Evolutionary conservation across 2,329 filamentous ascomycete species (phyloP), one percentile per base, ranked within the genome.

Genomic region (Simplicillium aogashimaense): DNA sequence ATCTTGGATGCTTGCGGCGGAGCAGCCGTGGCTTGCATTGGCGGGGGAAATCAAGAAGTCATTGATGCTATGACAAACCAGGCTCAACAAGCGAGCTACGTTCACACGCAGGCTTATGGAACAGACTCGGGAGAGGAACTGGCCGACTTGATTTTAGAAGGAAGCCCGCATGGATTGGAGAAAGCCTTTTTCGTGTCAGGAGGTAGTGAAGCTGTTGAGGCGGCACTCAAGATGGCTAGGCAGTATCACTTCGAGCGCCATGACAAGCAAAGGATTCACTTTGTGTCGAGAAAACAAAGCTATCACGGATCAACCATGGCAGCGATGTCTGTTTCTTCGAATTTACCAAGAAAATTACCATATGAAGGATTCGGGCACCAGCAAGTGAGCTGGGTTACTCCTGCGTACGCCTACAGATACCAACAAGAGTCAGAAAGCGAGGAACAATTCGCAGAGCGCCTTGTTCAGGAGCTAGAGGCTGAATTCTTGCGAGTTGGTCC

Each of bases 21-120:
- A 3, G 57, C 61, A 1, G 58, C 60, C 7, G 81, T 86, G 6
- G 68, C 76, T 9, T 78, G 76, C 53, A 54, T 85, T 8, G 81
- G 80, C 13, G 76, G 83, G 51, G 71, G 70, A 28, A 67, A 79
- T 42, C 49, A 66, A 40, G 63, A 74, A 41, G 71, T 85, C 16
- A 64, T 63, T 20, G 57, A 68, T 14, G 77, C 77, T 1, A 66
- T 83, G 25, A 59, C 63, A 15, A 52, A 65, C 14, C 78, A 82
- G 48, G 61, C 78, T 52, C 60, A 65, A 40, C 59, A 43, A n/a
- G 46, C 54, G n/a, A 42, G 45, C 37, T 57, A 54, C 34, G 50
- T 51, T 7, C 53, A 57, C 45, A 54, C 53, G 3, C 43, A 45
- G 15, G 43, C 49, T 6, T 56, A 50, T 45, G 52, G 49, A 10